Evolutionary conservation across 139 green algal genomes (phyloP), one percentile per base, ranked within the genome.

Genomic region (Volvox reticuliferus): DNA sequence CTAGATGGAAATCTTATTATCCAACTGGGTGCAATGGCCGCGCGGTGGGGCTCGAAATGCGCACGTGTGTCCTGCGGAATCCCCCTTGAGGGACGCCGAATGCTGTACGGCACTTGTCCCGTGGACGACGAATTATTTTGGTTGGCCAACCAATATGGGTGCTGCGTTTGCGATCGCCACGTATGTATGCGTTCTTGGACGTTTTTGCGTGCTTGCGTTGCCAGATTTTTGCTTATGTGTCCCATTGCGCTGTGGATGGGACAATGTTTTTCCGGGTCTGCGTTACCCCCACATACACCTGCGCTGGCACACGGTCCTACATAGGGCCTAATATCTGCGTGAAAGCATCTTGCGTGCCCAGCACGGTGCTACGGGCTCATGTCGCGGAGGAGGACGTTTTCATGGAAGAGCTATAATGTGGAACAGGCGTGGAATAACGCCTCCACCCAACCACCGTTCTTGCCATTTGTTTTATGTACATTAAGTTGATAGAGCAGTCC

Each of bases 391-490:
- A 55, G 44, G 44, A 55, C 44, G 44, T 55, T 55, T 55, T 55
- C 44, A 55, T 5, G 44, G 44, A 55, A 55, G 44, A 55, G 30
- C 19, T 84, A 84, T 84, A 35, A 12, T 44, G 78, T 84, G 78
- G 78, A 84, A 84, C 78, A 84, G 78, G 78, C 32, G 78, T 84
- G 78, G 78, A 84, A 84, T 35, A 33, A 36, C n/a, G 36, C 44
- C 67, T 84, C 36, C 78, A 84, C 78, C 78, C n/a, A 63, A 84
- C 78, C 78, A 84, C 78, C 35, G 18, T 82, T 84, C 36, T 84
- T 33, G 78, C 78, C 78, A 68, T 84, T 84, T 84, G 5, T 84
- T 82, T 84, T 84, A 79, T 81, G 78, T 84, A 84, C 78, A n/a
- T 33, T 84, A 84, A 44, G 14, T 55, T 28, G 30, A 13, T 61